Evolutionary conservation across 1,139 yeast genomes (phyloP).

Genomic region (Yamadazyma spencermartinsiae): DNA sequence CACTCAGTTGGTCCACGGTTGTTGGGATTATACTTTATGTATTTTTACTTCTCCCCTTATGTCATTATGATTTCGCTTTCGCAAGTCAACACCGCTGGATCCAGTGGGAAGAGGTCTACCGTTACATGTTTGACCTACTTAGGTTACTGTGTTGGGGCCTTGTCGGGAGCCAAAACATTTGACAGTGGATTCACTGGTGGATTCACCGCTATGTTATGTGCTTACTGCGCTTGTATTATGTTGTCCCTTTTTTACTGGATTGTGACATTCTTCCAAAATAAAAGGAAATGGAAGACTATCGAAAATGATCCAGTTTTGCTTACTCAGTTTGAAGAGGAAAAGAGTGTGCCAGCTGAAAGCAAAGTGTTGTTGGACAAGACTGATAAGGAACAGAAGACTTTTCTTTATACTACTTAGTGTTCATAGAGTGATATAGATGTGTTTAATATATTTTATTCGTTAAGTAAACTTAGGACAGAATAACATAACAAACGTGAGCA

Average conservation of each 20-base stretch:
- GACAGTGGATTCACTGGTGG: conserved; percentile 24
- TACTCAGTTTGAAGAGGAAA: conserved; percentile 12
- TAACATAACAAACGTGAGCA: too few species aligned
- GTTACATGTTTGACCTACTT: conserved; percentile 21
- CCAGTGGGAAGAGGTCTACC: conserved; percentile 22
- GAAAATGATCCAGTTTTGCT: conserved; percentile 12
- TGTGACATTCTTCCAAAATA: conserved; percentile 23
- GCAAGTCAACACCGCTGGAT: conserved; percentile 28
- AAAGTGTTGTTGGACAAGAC: conserved; percentile 25
- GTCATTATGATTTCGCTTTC: conserved; percentile 26
- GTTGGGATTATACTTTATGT: conserved; percentile 23
- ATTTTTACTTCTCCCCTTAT: conserved; percentile 26
- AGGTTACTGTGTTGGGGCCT: conserved; percentile 29
- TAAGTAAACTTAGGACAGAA: too few species aligned
- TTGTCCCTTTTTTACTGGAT: conserved; percentile 28
- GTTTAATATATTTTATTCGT: not conserved
- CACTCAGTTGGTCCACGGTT: conserved; percentile 21
- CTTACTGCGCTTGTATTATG: conserved; percentile 25
- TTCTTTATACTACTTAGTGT: conserved; percentile 22
- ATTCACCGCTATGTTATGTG: conserved; percentile 22
- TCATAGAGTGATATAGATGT: not conserved
- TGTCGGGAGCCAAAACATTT: conserved; percentile 34
- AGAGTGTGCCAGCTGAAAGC: conserved; percentile 17
- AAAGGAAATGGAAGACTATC: conserved; percentile 14
- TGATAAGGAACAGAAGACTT: conserved; percentile 26